Conservation (phyloP, 2,329 filamentous ascomycete species). For the Microsporum audouinii region DNA sequence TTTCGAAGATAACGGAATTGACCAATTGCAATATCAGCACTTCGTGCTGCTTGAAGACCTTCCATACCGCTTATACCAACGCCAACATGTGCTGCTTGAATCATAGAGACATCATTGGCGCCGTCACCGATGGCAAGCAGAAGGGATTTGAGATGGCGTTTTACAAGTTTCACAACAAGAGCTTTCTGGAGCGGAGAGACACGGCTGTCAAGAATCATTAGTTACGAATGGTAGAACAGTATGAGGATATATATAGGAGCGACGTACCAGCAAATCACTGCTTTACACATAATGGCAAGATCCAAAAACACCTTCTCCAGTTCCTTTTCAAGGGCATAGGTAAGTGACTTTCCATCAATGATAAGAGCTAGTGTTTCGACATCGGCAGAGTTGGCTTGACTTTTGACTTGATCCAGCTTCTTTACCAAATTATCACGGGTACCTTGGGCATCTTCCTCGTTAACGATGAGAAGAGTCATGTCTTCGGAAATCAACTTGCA, state of each 20-base stretch:
- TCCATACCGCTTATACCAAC: constrained; percentile 96
- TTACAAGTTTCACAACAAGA: constrained; percentile 93
- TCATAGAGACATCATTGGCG: constrained; percentile 99
- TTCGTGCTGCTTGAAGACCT: constrained; percentile 89
- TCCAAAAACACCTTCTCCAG: constrained; percentile 89
- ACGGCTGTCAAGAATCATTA: constrained; percentile 45
- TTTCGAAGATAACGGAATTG: constrained; percentile 95
- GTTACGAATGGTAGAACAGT: constrained; percentile 8
- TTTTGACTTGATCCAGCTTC: constrained; percentile 82
- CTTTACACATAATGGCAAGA: constrained; percentile 89
- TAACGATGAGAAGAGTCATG: constrained; percentile 94
- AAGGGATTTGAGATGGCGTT: constrained; percentile 82
- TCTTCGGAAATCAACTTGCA: constrained; percentile 97
- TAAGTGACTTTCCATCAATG: constrained; percentile 93
- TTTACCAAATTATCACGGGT: constrained; percentile 85
- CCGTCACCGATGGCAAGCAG: constrained; percentile 93
- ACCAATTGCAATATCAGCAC: constrained; percentile 87
- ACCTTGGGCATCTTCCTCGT: constrained; percentile 68
- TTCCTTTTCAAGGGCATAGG: constrained; percentile 83
- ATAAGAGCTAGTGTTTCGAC: constrained; percentile 62
- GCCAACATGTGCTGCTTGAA: constrained; percentile 94
- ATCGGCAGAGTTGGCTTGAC: constrained; percentile 65
- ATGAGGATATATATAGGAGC: not conserved
- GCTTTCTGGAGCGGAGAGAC: constrained; percentile 96
- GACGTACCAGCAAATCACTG: constrained; percentile 75